Base-by-base conservation (phyloP, 1,284 basidiomycete species). In the Hymenochaete sp. region DNA sequence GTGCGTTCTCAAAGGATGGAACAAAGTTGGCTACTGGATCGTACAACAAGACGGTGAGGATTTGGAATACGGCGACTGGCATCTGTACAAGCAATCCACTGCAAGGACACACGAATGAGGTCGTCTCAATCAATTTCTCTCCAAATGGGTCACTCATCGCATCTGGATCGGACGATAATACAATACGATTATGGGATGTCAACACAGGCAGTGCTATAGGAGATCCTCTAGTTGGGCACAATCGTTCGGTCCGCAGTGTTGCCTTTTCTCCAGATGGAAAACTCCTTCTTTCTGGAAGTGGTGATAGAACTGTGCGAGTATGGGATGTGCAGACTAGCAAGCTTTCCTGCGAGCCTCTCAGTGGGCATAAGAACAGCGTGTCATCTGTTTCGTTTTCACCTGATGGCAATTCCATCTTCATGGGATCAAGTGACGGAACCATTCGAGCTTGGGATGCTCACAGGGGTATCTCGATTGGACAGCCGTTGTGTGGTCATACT, bases 351-450 rank as follows among this genome's bases (percentile, higher is more conserved):
- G 58, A 61, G 40, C 53, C 62, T 10, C 62, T 70, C 44, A 52
- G 56, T 18, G 68, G 68, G 3, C 68, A 71, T 55, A 61, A 60
- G 52, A 60, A 60, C 42, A 59, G 65, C 50, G 68, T 71, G 46
- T 66, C 65, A 54, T 65, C 65, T 29, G 45, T 50, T 21, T 26
- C 41, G 16, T 50, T 48, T 39, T 45, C 45, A n/a, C 42, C 45
- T 11, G 39, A 51, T 37, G 51, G 51, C 6, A n/a, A 6, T 18
- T 32, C 21, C 10, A 29, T 53, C 18, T 42, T 98, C 55, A 97
- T 93, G n/a, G 80, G 82, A 38, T 92, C 89, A 18, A 95, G 98
- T 60, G 96, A 99, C 68, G 93, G 98, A 70, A 99, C 96, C n/a
- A 97, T 99, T 65, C 82, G 96, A 47, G 95, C 98, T 67, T 98